Evolutionary conservation across 1,284 basidiomycete species (phyloP).

Genomic region (Sutorius eximius): DNA sequence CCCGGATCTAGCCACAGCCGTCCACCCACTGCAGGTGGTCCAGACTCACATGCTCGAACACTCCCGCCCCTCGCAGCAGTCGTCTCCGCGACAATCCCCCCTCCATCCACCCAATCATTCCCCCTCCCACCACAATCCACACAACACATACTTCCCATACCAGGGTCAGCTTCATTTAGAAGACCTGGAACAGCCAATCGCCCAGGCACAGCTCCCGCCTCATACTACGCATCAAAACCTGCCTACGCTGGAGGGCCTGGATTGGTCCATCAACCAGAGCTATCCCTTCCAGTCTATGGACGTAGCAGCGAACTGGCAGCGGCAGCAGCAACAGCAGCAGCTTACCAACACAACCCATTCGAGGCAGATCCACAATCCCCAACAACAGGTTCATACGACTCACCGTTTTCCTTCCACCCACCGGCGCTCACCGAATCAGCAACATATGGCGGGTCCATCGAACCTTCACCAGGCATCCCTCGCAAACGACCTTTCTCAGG

Average conservation of each 20-base stretch:
- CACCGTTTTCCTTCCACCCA: slow-evolving; percentile 80
- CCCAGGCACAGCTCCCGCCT: slow-evolving; percentile 64
- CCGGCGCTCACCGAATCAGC: slow-evolving; percentile 50
- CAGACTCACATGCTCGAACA: slow-evolving; percentile 44
- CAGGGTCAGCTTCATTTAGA: slow-evolving; percentile 38
- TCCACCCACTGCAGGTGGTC: slow-evolving; percentile 42
- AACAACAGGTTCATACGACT: slow-evolving; percentile 42
- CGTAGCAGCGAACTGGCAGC: slow-evolving; percentile 35
- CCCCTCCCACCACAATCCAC: slow-evolving; percentile 37
- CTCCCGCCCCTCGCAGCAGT: slow-evolving; percentile 73
- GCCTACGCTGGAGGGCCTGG: slow-evolving; percentile 49
- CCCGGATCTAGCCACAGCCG: slow-evolving; percentile 49
- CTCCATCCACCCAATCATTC: slow-evolving; percentile 40
- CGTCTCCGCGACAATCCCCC: slow-evolving; percentile 62
- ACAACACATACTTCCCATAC: slow-evolving; percentile 50
- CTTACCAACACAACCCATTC: slow-evolving; percentile 32
- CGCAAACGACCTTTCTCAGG: slow-evolving; percentile 66
- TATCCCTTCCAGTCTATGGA: slow-evolving; percentile 44
- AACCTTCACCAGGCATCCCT: slow-evolving; percentile 42
- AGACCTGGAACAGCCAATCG: slow-evolving; percentile 50
- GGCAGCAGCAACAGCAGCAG: slow-evolving; percentile 29
- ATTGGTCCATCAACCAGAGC: slow-evolving; percentile 47
- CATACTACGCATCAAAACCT: slow-evolving; percentile 50
- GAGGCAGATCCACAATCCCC: slow-evolving; percentile 35
- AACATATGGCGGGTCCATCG: slow-evolving; percentile 30